Conservation (phyloP, 2,329 filamentous ascomycete species). For the Ceratocystis alfenasii region DNA sequence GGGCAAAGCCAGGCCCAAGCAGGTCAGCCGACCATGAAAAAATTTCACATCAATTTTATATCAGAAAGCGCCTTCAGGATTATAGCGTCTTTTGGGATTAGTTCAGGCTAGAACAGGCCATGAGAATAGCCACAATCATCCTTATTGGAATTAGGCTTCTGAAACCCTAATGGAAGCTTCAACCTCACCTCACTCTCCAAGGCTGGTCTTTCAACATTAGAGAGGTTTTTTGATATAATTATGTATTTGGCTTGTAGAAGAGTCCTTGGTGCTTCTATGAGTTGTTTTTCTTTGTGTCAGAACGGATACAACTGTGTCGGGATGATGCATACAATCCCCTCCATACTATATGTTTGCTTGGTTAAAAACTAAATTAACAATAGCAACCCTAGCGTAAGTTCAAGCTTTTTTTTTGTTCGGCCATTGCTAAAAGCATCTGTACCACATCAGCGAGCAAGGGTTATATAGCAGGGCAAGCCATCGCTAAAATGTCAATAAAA, state of each 20-base stretch:
- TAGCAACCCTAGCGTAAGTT: not conserved
- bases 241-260: no score
- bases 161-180: not conserved
- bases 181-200: not conserved
- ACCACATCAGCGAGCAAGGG: not conserved
- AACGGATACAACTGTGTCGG: no score
- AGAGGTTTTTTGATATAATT: not conserved
- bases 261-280: not conserved
- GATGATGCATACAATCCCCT: not conserved
- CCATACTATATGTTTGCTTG: not conserved
- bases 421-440: not conserved
- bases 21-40: slow-evolving; percentile 16
- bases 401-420: not conserved
- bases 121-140: not conserved
- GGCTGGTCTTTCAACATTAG: not conserved
- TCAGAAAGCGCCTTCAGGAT: not conserved
- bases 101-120: slow-evolving; percentile 1
- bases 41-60: slow-evolving; percentile 1
- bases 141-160: not conserved
- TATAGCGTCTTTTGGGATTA: not conserved
- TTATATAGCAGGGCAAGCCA: not conserved
- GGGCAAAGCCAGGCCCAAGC: not conserved
- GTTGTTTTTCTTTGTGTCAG: no score
- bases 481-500: not conserved
- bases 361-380: not conserved